A percentile compares a stretch with the other conserved stretches of the same genome.
Evolutionary conservation across 2,329 filamentous ascomycete species (phyloP).

Genomic region (Fusarium brachygibbosum): DNA sequence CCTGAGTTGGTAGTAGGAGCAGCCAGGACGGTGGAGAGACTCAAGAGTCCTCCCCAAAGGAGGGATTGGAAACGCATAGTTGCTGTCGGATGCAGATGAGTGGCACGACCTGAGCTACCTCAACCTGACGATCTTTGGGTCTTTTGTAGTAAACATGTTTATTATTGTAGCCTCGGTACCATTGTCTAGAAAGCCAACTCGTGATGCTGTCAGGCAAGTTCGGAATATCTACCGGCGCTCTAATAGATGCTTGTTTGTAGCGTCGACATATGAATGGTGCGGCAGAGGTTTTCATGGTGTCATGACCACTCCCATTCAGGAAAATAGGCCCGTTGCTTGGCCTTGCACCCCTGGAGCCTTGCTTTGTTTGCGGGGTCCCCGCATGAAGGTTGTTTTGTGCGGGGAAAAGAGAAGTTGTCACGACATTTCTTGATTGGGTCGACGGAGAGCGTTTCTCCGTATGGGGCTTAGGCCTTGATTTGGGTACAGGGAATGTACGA

Average conservation of each 20-base stretch:
- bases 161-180: slow-evolving; percentile 12
- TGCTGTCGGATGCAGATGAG: background rate
- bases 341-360: background rate
- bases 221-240: slow-evolving; percentile 23
- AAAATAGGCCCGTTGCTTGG: slow-evolving; percentile 4
- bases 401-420: slow-evolving; percentile 11
- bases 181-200: background rate
- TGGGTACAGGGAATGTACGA: background rate
- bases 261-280: slow-evolving; percentile 26
- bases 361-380: slow-evolving; percentile 30
- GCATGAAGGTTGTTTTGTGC: slow-evolving; percentile 15
- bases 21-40: slow-evolving; percentile 34
- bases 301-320: slow-evolving; percentile 20
- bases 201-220: slow-evolving; percentile 15
- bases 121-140: background rate
- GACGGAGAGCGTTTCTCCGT: slow-evolving; percentile 23
- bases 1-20: slow-evolving; percentile 29
- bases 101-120: background rate
- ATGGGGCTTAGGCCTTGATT: background rate
- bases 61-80: slow-evolving; percentile 35
- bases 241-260: background rate
- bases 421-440: slow-evolving; percentile 19
- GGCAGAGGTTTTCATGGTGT: slow-evolving; percentile 13
- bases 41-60: slow-evolving; percentile 35
- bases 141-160: slow-evolving; percentile 8